These are phyloP conservation scores for Apiospora sp. DNA, from an alignment of 2,329 filamentous ascomycete species.

Conservation along the genomic window DNA sequence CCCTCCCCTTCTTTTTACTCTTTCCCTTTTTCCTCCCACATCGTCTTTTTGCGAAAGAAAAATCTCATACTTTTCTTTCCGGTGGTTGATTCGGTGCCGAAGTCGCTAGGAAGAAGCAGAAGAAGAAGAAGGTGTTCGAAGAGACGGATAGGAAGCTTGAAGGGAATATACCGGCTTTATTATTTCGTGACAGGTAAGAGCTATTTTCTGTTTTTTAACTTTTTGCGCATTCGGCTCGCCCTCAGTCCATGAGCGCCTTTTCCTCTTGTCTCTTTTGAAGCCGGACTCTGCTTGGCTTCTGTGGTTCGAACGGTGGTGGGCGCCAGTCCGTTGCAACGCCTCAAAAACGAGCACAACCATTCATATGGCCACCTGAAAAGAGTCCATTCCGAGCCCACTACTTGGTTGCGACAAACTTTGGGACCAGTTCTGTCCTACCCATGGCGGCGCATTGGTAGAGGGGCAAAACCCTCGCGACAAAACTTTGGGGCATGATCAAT, in stretches of 20 bases:
- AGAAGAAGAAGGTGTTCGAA: constrained; percentile 15
- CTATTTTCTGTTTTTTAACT: constrained; percentile 14
- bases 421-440: constrained; percentile 14
- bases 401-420: constrained; percentile 6
- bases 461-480: constrained; percentile 10
- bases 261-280: not conserved
- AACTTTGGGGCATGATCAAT: not conserved
- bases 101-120: constrained; percentile 23
- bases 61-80: constrained; percentile 1
- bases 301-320: not conserved
- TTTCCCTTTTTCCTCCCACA: constrained; percentile 24
- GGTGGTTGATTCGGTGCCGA: constrained; percentile 23
- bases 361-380: not conserved
- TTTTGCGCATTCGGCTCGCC: constrained; percentile 7
- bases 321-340: not conserved
- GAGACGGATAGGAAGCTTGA: constrained; percentile 11
- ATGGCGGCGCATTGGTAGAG: constrained; percentile 7
- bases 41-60: constrained; percentile 22
- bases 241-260: not conserved
- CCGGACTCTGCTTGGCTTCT: not conserved
- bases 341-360: not conserved
- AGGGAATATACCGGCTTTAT: constrained; percentile 15
- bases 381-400: constrained; percentile 3
- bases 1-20: constrained; percentile 8
- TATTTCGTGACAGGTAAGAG: constrained; percentile 23